Base-by-base conservation (phyloP, 2,329 filamentous ascomycete genomes). In the Talaromyces sp. region DNA sequence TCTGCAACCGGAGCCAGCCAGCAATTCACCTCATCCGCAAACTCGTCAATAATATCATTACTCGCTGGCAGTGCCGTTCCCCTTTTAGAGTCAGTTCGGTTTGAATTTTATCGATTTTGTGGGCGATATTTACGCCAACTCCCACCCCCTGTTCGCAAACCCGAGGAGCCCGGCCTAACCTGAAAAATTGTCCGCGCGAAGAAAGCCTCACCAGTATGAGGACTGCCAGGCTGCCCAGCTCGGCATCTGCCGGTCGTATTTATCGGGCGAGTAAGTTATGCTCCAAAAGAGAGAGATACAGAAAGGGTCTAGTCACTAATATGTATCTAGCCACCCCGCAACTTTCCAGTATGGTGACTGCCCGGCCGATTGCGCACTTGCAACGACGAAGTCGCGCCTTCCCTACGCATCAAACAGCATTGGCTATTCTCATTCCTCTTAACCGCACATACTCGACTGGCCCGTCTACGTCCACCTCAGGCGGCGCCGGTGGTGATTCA, bases 391-490 rank as follows among this genome's bases (percentile, higher is more conserved):
- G 69, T 51, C 68, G 70, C 59, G 68, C 67, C 31, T 71, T 84
- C 51, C 82, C 81, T 60, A 76, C 80, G 55, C 78, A 82, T 54
- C 64, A 85, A 24, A 81, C 81, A 32, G 84, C 85, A 10, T 77
- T 87, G 55, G 84, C 84, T 49, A 81, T 86, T 57, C 71, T 86
- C 58, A 72, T 87, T 21, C 82, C 84, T 3, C 76, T 78, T 27
- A 68, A 68, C 52, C 73, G 82, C 60, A 72, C 73, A 63, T 79
- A 84, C 64, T 78, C 83, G 29, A 88, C 86, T 53, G 84, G 87
- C 64, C 81, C 83, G 13, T 81, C 81, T 14, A 81, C 80, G 19
- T 77, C 80, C 43, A 77, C 80, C 21, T 70, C 70, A 52, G 54
- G 49, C 41, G 59, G 56, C 32, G 54, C 55, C 41, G 59, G 56